phyloP scores from a whole-genome alignment of 2,329 filamentous ascomycete genomes.

The Phyllosticta ampelicida region DNA sequence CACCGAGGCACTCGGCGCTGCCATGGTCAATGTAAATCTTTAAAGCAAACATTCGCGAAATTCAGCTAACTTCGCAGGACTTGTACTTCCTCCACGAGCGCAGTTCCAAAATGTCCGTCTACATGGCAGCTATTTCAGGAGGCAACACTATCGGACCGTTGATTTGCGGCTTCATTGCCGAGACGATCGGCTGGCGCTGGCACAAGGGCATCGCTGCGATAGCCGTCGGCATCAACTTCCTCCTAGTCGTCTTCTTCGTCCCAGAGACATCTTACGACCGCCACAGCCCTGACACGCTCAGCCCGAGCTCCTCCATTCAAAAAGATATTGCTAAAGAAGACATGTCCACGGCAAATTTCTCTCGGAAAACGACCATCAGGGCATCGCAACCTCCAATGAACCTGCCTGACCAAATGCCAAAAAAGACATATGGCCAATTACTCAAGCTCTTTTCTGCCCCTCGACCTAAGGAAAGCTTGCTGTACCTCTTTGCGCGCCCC shows the following conservation, averaged over 20 bases:
- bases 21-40: conserved; percentile 22
- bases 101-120: conserved; percentile 27
- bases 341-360: neutral
- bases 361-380: neutral
- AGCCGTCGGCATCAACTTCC: conserved; percentile 22
- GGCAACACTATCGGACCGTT: conserved; percentile 31
- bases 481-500: conserved; percentile 27
- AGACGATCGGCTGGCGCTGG: conserved; percentile 30
- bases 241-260: conserved; percentile 26
- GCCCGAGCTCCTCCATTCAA: neutral
- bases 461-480: conserved; percentile 19
- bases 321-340: neutral
- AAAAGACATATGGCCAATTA: conserved; percentile 26
- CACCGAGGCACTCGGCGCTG: conserved; percentile 35
- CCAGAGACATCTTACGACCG: conserved; percentile 30
- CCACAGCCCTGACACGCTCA: neutral
- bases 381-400: neutral
- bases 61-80: conserved; percentile 13
- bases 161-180: conserved; percentile 31
- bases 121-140: conserved; percentile 31
- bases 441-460: conserved; percentile 24
- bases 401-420: conserved; percentile 12
- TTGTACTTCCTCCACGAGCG: conserved; percentile 25
- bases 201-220: conserved; percentile 31
- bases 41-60: neutral